Evolutionary conservation across 331 rosid species (phyloP).

Genomic region (Arachis monticola): DNA sequence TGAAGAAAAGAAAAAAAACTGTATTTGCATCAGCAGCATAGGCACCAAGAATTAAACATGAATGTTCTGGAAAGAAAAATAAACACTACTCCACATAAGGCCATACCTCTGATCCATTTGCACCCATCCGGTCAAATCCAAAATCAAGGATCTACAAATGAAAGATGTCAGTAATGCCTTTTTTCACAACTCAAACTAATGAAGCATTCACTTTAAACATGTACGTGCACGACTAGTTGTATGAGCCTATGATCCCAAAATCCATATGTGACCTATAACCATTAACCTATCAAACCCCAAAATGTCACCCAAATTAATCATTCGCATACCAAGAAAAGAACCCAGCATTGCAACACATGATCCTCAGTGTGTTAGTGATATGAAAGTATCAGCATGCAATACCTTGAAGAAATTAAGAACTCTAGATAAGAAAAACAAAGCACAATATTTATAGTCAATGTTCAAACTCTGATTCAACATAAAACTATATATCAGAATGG

Average conservation of each 20-base stretch:
- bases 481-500: not conserved
- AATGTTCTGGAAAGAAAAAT: conserved; percentile 27
- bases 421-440: conserved; percentile 25
- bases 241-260: conserved; percentile 20
- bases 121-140: conserved; percentile 90
- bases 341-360: conserved; percentile 30
- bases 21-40: not conserved
- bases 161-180: conserved; percentile 41
- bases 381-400: conserved; percentile 16
- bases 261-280: conserved; percentile 21
- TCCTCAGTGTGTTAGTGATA: not conserved
- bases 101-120: conserved; percentile 80
- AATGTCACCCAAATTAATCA: conserved; percentile 8
- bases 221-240: conserved; percentile 21
- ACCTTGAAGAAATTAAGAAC: conserved; percentile 14
- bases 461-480: not conserved
- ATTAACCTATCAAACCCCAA: conserved; percentile 25
- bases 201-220: conserved; percentile 9
- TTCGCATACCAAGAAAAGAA: conserved; percentile 28
- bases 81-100: conserved; percentile 25
- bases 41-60: conserved; percentile 1
- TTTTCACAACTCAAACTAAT: conserved; percentile 16
- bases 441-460: conserved; percentile 14
- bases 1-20: conserved; percentile 15
- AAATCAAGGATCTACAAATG: conserved; percentile 83